phyloP scores from a whole-genome alignment of 345 rosid species.

The Heritiera littoralis region DNA sequence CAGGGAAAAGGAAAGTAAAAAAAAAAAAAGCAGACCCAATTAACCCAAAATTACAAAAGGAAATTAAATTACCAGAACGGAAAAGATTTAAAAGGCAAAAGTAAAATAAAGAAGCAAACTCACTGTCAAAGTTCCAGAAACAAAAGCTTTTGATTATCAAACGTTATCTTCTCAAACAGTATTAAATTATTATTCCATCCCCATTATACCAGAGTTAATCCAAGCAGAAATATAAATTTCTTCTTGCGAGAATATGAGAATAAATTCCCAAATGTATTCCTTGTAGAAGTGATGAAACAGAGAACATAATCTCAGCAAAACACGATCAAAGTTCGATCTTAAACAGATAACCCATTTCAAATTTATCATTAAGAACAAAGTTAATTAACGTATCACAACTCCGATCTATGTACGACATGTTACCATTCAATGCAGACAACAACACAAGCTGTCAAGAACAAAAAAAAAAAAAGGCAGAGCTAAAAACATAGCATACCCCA shows the following conservation, averaged over 20 bases:
- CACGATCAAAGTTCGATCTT: background rate
- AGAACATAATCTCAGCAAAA: background rate
- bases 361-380: background rate
- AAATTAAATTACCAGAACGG: background rate
- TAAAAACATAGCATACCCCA: slow-evolving; percentile 47
- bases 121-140: too few species aligned
- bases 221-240: background rate
- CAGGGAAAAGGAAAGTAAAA: slow-evolving; percentile 16
- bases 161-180: background rate
- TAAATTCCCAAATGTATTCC: background rate
- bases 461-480: background rate
- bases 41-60: background rate
- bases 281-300: background rate
- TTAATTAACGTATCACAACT: background rate
- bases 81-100: background rate
- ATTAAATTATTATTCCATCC: background rate
- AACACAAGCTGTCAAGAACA: background rate
- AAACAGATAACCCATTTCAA: background rate
- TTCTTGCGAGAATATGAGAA: background rate
- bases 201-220: background rate
- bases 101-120: background rate
- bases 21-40: background rate
- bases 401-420: background rate
- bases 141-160: background rate
- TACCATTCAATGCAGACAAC: background rate